Evolutionary conservation across 805 yeast genomes (phyloP).

Genomic region (Starmerella cellae): DNA sequence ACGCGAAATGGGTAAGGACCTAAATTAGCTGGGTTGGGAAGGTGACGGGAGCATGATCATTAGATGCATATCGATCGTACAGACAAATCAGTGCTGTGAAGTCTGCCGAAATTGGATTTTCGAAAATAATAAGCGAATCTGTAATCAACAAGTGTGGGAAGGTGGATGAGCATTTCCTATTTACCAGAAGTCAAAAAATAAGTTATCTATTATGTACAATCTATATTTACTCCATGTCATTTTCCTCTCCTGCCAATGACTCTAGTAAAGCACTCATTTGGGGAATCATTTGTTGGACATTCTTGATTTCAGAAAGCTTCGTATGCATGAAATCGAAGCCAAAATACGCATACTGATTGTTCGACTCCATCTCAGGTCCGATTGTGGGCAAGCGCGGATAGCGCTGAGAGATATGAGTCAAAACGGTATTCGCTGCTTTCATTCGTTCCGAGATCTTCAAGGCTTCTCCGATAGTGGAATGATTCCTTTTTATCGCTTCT

Average conservation of each 20-base stretch:
- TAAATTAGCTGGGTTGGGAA: no score
- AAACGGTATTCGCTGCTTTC: constrained; percentile 55
- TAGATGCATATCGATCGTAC: no score
- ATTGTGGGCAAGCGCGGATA: constrained; percentile 46
- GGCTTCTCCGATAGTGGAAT: constrained; percentile 84
- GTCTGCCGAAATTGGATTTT: no score
- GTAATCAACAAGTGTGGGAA: no score
- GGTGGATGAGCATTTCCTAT: no score
- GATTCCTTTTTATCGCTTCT: constrained; percentile 73
- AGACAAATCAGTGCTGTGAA: no score
- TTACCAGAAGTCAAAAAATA: no score
- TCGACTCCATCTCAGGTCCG: constrained; percentile 5
- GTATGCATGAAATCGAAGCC: constrained; percentile 59
- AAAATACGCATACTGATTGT: constrained; percentile 28
- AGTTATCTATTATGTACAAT: no score
- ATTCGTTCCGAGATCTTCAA: constrained; percentile 52
- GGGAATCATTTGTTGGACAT: constrained; percentile 21
- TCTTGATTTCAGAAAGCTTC: constrained; percentile 33
- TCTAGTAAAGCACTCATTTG: constrained; percentile 18
- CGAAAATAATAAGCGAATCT: no score
- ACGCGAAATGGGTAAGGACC: neutral
- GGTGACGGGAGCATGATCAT: no score
- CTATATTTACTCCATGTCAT: neutral
- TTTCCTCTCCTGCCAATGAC: constrained; percentile 4
- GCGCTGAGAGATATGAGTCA: constrained; percentile 90